Evolutionary conservation across 345 rosid species (phyloP).

Genomic region (Gossypium ekmanianum): DNA sequence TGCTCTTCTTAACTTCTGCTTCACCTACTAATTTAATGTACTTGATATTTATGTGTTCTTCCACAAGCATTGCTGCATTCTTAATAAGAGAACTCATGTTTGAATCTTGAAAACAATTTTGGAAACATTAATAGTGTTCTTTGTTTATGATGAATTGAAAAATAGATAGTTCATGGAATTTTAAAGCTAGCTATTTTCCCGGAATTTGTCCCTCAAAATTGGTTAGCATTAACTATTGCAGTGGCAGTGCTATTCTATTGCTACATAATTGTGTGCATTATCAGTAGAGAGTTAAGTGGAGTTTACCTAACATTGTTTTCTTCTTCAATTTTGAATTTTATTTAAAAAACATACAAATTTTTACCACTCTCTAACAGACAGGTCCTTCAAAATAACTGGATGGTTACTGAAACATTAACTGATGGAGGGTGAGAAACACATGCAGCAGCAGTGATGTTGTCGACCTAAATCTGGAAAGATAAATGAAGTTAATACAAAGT

Average conservation of each 20-base stretch:
- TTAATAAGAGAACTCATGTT: no score
- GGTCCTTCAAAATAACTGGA: background rate
- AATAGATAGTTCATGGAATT: no score
- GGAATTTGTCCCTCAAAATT: background rate
- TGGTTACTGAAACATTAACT: background rate
- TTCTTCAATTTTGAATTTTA: no score
- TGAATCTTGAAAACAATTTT: no score
- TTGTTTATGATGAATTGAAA: background rate
- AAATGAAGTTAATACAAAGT: background rate
- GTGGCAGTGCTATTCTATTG: no score
- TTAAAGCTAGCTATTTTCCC: background rate
- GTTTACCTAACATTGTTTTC: no score
- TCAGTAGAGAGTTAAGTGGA: no score
- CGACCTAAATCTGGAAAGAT: background rate
- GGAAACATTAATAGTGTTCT: no score
- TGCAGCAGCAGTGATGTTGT: background rate
- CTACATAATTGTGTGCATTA: no score
- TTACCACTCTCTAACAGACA: background rate
- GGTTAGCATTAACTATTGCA: background rate
- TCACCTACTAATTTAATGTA: background rate
- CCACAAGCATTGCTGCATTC: no score
- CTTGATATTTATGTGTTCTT: slow-evolving; percentile 1
- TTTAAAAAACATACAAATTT: no score
- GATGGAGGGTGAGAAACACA: background rate
- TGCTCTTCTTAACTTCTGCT: background rate